A percentile compares a stretch with the other conserved stretches of the same genome.
These are phyloP conservation scores for Syzygium aromaticum DNA, from an alignment of 345 rosid genomes.

Conservation along the genomic window DNA sequence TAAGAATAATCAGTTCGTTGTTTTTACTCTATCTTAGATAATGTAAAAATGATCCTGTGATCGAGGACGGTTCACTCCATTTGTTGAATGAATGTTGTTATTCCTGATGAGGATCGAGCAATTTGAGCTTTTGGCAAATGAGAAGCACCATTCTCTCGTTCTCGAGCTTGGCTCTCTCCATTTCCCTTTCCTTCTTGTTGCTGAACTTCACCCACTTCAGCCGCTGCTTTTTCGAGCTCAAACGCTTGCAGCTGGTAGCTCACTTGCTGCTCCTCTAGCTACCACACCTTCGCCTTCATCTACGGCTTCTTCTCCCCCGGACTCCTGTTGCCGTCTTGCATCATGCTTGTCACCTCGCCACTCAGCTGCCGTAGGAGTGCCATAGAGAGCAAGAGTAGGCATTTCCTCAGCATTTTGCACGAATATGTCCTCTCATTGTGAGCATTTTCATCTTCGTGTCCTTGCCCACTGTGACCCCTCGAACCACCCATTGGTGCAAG, in stretches of 20 bases:
- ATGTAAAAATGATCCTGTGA: conserved; percentile 27
- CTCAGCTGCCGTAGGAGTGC: conserved; percentile 34
- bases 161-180: conserved; percentile 79
- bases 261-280: conserved; percentile 67
- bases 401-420: conserved; percentile 30
- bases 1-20: background rate
- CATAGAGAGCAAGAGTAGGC: conserved; percentile 2
- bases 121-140: conserved; percentile 55
- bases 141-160: conserved; percentile 69
- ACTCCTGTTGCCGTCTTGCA: conserved; percentile 48
- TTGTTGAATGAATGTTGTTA: conserved; percentile 43
- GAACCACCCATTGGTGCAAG: conserved; percentile 39
- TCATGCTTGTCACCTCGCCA: conserved; percentile 31
- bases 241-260: conserved; percentile 48
- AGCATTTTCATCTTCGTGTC: conserved; percentile 30
- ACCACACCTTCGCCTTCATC: conserved; percentile 47
- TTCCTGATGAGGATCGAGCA: conserved; percentile 34
- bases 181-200: conserved; percentile 85
- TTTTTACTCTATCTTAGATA: background rate
- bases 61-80: conserved; percentile 57
- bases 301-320: conserved; percentile 88
- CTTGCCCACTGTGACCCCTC: conserved; percentile 29
- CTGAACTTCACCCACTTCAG: conserved; percentile 86
- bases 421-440: conserved; percentile 11
- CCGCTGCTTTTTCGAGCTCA: conserved; percentile 80